Evolutionary conservation across 768 basidiomycete species (phyloP).

Genomic region (Hortiboletus flavorubellus): DNA sequence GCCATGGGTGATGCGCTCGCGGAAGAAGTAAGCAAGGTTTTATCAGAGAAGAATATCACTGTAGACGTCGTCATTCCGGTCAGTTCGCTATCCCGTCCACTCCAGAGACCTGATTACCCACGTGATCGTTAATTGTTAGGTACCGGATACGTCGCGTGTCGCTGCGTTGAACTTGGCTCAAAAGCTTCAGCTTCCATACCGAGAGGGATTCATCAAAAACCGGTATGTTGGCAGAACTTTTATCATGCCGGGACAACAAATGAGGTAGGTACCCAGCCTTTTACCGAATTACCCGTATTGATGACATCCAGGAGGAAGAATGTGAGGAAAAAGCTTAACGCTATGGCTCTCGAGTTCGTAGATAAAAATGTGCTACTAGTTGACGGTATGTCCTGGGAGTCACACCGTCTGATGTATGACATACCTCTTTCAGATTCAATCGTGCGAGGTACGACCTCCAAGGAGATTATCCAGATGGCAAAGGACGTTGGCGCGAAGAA

Average conservation of each 20-base stretch:
- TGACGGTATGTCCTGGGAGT: slow-evolving; percentile 59
- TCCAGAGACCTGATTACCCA: not conserved
- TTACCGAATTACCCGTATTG: not conserved
- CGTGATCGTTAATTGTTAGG: slow-evolving; percentile 39
- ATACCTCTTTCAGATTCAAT: slow-evolving; percentile 73
- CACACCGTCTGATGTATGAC: not conserved
- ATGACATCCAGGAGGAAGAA: slow-evolving; percentile 70
- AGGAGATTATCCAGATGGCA: slow-evolving; percentile 99
- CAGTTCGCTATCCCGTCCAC: slow-evolving; percentile 9
- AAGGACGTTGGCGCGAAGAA: slow-evolving; percentile 97
- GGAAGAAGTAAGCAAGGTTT: slow-evolving; percentile 73
- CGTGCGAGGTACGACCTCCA: slow-evolving; percentile 96
- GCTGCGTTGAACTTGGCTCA: slow-evolving; percentile 96
- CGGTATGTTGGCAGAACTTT: slow-evolving; percentile 97
- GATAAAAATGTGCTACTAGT: slow-evolving; percentile 92
- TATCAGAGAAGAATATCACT: slow-evolving; percentile 60
- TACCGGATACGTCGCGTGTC: slow-evolving; percentile 95
- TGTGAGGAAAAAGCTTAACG: slow-evolving; percentile 92
- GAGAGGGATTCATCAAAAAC: slow-evolving; percentile 99
- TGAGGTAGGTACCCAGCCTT: slow-evolving; percentile 52
- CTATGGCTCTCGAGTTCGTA: slow-evolving; percentile 96
- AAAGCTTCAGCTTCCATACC: slow-evolving; percentile 82
- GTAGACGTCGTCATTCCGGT: slow-evolving; percentile 98
- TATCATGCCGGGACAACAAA: slow-evolving; percentile 99
- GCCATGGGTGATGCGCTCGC: slow-evolving; percentile 98